Evolutionary conservation across 768 basidiomycete genomes (phyloP).

Genomic region (Pholiota conissans): DNA sequence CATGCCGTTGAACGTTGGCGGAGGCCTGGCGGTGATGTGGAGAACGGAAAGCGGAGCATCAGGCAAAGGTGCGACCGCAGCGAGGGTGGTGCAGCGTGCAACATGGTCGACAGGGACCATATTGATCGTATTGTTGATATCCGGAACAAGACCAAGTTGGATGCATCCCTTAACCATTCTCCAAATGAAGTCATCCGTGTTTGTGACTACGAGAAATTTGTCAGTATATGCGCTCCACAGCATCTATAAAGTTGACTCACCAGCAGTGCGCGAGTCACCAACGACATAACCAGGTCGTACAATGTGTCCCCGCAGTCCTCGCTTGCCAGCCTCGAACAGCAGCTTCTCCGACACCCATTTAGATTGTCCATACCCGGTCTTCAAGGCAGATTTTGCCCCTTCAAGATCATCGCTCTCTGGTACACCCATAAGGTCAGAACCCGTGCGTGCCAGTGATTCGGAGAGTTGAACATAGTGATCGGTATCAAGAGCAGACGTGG

Average conservation of each 20-base stretch:
- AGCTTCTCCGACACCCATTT: slow-evolving; percentile 99
- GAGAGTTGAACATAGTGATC: slow-evolving; percentile 88
- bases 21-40: slow-evolving; percentile 85
- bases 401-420: slow-evolving; percentile 89
- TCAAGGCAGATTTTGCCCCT: slow-evolving; percentile 70
- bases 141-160: slow-evolving; percentile 93
- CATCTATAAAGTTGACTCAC: slow-evolving; percentile 41
- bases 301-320: slow-evolving; percentile 84
- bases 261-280: slow-evolving; percentile 85
- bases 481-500: slow-evolving; percentile 93
- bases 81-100: slow-evolving; percentile 75
- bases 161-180: slow-evolving; percentile 97
- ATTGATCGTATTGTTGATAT: slow-evolving; percentile 98
- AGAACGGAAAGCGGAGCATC: slow-evolving; percentile 55
- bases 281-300: slow-evolving; percentile 95
- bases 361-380: slow-evolving; percentile 94
- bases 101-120: slow-evolving; percentile 99
- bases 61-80: slow-evolving; percentile 62
- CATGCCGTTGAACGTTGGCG: slow-evolving; percentile 87
- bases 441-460: slow-evolving; percentile 54
- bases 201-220: slow-evolving; percentile 65
- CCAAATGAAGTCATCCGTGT: slow-evolving; percentile 99
- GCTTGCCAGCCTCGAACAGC: slow-evolving; percentile 84
- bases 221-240: too few relatives aligned
- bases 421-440: slow-evolving; percentile 58